Percentiles rank a stretch among this genome's conserved stretches.
These are phyloP conservation scores for Prunus padus DNA, from an alignment of 306 rosid genomes.

Conservation along the genomic window DNA sequence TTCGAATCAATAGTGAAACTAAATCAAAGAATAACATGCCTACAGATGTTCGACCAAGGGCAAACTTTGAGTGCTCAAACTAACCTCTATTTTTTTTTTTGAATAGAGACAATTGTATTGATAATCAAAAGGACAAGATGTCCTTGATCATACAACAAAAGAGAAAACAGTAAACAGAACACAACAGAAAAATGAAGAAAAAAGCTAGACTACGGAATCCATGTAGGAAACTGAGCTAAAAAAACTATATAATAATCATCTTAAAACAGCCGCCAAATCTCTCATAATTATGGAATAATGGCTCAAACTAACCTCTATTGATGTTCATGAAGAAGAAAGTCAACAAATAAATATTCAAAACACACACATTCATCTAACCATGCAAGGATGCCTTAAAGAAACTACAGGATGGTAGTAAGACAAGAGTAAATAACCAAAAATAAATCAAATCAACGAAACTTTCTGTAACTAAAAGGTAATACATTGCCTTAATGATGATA, in stretches of 20 bases:
- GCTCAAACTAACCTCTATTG: neutral
- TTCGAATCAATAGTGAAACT: neutral
- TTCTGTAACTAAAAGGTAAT: neutral
- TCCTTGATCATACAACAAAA: too few species aligned
- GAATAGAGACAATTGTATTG: too few species aligned
- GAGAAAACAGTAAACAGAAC: too few species aligned
- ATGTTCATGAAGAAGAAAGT: neutral
- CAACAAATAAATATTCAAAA: neutral
- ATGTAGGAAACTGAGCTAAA: too few species aligned
- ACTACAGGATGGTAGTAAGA: neutral
- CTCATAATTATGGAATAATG: too few species aligned
- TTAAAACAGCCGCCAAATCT: too few species aligned
- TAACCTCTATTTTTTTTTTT: neutral
- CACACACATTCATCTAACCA: neutral
- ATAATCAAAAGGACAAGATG: too few species aligned
- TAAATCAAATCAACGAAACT: neutral
- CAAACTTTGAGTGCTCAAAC: neutral
- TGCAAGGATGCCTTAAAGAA: neutral
- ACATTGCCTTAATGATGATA: slow-evolving; percentile 23
- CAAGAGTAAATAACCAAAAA: neutral
- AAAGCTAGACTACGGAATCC: too few species aligned
- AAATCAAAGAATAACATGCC: neutral
- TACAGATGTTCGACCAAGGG: neutral
- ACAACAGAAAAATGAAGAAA: too few species aligned
- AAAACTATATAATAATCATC: too few species aligned